Percentiles rank a stretch among this genome's conserved stretches.
Conservation (phyloP, 441 rosid genomes). For the Geranium incanum region DNA sequence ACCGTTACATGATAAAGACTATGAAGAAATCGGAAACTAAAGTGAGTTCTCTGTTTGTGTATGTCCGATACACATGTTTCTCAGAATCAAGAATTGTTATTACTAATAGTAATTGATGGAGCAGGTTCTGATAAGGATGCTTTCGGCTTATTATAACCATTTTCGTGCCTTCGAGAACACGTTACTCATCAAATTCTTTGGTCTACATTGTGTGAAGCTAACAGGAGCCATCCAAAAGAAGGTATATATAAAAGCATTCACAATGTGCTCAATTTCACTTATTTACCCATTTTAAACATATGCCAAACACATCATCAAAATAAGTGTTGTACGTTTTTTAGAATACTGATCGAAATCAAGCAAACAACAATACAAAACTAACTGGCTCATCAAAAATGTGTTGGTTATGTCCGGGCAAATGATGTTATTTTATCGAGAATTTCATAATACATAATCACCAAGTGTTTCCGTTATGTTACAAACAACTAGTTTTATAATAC, state of each 20-base stretch:
- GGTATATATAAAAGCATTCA: constrained; percentile 22
- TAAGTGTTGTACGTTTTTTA: too few species aligned
- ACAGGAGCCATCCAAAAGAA: constrained; percentile 82
- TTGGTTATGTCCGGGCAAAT: too few species aligned
- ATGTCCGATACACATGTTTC: not conserved
- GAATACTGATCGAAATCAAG: too few species aligned
- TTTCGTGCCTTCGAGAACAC: constrained; percentile 80
- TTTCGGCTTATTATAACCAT: constrained; percentile 88
- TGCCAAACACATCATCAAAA: too few species aligned
- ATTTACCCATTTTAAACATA: too few species aligned
- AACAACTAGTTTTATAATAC: too few species aligned
- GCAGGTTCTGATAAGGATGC: constrained; percentile 92
- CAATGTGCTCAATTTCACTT: too few species aligned
- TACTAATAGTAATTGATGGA: not conserved
- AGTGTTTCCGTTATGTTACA: too few species aligned
- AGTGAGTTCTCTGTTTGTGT: constrained; percentile 29
- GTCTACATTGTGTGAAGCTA: constrained; percentile 84
- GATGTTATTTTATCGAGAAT: too few species aligned
- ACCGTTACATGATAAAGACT: constrained; percentile 93
- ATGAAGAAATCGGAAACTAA: constrained; percentile 94
- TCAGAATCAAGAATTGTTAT: not conserved
- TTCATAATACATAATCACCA: too few species aligned
- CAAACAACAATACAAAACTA: too few species aligned
- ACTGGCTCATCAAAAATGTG: too few species aligned
- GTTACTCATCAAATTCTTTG: constrained; percentile 74